Percentiles rank a stretch among this genome's conserved stretches.
Evolutionary conservation across 768 basidiomycete genomes (phyloP).

Genomic region (Tricholoma furcatifolium): DNA sequence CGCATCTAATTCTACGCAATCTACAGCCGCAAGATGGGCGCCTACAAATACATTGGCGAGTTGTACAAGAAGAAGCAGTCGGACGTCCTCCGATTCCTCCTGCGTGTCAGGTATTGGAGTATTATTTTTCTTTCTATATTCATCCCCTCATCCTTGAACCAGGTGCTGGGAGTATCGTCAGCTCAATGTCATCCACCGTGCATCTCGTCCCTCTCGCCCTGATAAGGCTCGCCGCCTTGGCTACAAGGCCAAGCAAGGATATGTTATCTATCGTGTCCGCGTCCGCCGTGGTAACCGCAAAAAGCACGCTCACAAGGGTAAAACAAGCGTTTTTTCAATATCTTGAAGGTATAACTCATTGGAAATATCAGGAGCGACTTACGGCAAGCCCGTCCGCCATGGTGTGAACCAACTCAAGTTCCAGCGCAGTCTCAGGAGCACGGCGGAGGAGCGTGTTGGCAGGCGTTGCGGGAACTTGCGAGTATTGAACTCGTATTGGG

Average conservation of each 20-base stretch:
- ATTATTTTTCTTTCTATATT: neutral
- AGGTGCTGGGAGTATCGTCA: slow-evolving; percentile 99
- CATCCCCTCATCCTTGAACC: slow-evolving; percentile 1
- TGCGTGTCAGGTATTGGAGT: slow-evolving; percentile 82
- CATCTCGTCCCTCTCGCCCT: slow-evolving; percentile 95
- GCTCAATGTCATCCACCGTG: slow-evolving; percentile 96
- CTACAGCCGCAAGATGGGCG: slow-evolving; percentile 71
- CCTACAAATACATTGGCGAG: slow-evolving; percentile 96
- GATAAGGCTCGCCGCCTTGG: slow-evolving; percentile 99
- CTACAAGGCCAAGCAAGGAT: slow-evolving; percentile 99
- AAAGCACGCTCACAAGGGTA: slow-evolving; percentile 97
- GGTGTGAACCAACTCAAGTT: slow-evolving; percentile 99
- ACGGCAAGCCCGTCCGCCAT: slow-evolving; percentile 98
- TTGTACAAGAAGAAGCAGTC: slow-evolving; percentile 99
- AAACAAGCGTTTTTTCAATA: slow-evolving; percentile 12
- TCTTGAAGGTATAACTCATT: neutral
- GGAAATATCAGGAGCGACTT: slow-evolving; percentile 79
- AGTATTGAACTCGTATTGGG: slow-evolving; percentile 98
- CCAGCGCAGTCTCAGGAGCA: slow-evolving; percentile 90
- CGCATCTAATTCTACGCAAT: slow-evolving; percentile 2
- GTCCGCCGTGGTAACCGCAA: slow-evolving; percentile 99
- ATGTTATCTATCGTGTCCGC: slow-evolving; percentile 95
- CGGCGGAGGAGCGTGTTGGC: slow-evolving; percentile 98
- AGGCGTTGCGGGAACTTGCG: slow-evolving; percentile 94
- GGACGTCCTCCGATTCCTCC: slow-evolving; percentile 95